Conservation (phyloP, 192 early-diverging fungal species). For the Mortierella claussenii region DNA sequence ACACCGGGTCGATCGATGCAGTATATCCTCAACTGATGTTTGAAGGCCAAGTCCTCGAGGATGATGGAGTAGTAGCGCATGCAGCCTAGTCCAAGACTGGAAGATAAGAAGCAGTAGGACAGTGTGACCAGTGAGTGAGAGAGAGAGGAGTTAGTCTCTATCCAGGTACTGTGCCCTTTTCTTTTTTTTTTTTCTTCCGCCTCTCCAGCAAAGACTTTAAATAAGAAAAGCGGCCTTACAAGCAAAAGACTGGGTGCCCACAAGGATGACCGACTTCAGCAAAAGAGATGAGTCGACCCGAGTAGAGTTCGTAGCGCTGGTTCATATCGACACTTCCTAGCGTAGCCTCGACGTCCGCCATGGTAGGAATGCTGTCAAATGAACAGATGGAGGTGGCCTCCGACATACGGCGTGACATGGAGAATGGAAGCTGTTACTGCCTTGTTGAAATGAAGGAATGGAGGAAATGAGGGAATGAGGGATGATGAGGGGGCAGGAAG, state of each 20-base stretch:
- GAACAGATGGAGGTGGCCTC: slow-evolving; percentile 43
- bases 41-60: slow-evolving; percentile 55
- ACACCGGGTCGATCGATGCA: slow-evolving; percentile 57
- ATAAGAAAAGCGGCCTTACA: no score
- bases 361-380: slow-evolving; percentile 52
- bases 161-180: no score
- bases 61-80: slow-evolving; percentile 57
- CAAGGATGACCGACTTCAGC: slow-evolving; percentile 54
- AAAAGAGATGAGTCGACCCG: slow-evolving; percentile 53
- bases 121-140: no score
- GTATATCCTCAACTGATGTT: slow-evolving; percentile 54
- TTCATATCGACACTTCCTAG: slow-evolving; percentile 53
- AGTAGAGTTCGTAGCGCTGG: slow-evolving; percentile 55
- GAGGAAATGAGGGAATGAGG: neutral
- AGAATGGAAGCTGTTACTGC: neutral
- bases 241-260: slow-evolving; percentile 56
- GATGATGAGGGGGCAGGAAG: neutral
- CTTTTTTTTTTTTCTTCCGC: no score
- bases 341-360: slow-evolving; percentile 51
- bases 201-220: no score
- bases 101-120: no score
- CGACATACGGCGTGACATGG: slow-evolving; percentile 51
- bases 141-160: no score
- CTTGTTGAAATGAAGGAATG: neutral
- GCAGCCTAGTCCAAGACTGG: slow-evolving; percentile 34